Evolutionary conservation across 2,329 filamentous ascomycete species (phyloP).

Genomic region (Dothistroma septosporum): DNA sequence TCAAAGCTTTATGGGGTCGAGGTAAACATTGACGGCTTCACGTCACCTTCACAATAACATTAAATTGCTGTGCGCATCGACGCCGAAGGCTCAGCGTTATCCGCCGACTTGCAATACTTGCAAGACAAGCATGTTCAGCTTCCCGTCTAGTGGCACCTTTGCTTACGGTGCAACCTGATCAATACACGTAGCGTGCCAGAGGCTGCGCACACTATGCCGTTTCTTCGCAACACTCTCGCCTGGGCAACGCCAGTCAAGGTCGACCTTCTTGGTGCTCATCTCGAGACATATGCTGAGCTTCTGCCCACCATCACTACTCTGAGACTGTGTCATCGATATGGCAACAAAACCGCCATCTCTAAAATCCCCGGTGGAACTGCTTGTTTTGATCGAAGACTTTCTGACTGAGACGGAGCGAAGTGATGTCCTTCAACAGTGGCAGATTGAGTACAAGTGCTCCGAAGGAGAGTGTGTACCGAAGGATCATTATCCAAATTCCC

Average conservation of each 20-base stretch:
- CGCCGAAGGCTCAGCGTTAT: not conserved
- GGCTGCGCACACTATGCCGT: not conserved
- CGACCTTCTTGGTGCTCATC: conserved; percentile 7
- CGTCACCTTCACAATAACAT: not conserved
- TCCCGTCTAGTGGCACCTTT: not conserved
- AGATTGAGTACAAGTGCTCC: conserved; percentile 5
- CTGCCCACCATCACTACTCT: conserved; percentile 11
- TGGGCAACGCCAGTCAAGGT: conserved; percentile 16
- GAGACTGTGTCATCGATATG: conserved; percentile 23
- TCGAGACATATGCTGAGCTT: conserved; percentile 8
- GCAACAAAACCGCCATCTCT: conserved; percentile 11
- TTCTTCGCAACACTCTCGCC: not conserved
- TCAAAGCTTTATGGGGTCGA: not conserved
- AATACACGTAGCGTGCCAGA: not conserved
- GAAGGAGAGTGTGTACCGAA: not conserved
- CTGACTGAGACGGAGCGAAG: not conserved
- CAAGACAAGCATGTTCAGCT: not conserved
- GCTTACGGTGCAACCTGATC: not conserved
- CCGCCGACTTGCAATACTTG: not conserved
- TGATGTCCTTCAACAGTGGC: no score
- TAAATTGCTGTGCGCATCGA: not conserved
- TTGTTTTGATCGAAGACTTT: conserved; percentile 15
- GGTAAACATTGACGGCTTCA: not conserved
- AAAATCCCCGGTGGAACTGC: conserved; percentile 23
- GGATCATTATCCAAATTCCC: not conserved